A percentile compares a stretch with the other conserved stretches of the same genome.
phyloP scores from a whole-genome alignment of 208 protist genomes.

The Acanthamoeba quina region DNA sequence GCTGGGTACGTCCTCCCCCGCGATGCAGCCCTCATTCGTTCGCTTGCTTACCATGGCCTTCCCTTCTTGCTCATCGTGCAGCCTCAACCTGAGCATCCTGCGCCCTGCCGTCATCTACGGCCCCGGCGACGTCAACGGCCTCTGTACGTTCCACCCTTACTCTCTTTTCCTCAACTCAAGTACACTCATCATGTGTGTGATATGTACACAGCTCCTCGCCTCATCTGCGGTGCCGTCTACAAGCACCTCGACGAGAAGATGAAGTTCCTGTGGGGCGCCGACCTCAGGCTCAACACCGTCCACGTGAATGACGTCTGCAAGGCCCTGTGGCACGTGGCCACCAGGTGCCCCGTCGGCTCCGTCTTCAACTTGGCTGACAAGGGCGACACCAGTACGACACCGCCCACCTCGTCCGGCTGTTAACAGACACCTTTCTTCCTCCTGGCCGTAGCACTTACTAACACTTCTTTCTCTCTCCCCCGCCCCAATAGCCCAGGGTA shows the following conservation, averaged over 20 bases:
- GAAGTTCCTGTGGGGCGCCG: constrained; percentile 93
- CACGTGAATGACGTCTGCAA: constrained; percentile 93
- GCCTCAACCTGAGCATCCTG: constrained; percentile 91
- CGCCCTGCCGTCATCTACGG: constrained; percentile 95
- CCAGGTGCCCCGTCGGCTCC: constrained; percentile 79
- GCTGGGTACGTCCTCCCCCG: constrained; percentile 59
- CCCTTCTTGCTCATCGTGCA: constrained; percentile 16
- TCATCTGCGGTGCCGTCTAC: constrained; percentile 93
- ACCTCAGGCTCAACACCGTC: constrained; percentile 94
- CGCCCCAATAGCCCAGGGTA: constrained; percentile 84
- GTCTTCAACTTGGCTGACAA: constrained; percentile 95
- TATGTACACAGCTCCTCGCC: constrained; percentile 86
- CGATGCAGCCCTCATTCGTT: background rate
- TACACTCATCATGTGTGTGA: too few species aligned
- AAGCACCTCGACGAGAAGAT: constrained; percentile 91
- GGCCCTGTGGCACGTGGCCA: constrained; percentile 90
- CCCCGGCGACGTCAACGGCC: constrained; percentile 78
- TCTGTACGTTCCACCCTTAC: too few species aligned
- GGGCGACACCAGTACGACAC: constrained; percentile 88
- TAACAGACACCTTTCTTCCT: too few species aligned
- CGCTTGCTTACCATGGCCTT: background rate
- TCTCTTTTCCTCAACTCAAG: too few species aligned
- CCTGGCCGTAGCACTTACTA: background rate
- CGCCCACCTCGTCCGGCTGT: background rate
- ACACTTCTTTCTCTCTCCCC: background rate